A percentile compares a stretch with the other conserved stretches of the same genome.
Evolutionary conservation across 805 yeast genomes (phyloP).

Genomic region (Torulaspora indica): DNA sequence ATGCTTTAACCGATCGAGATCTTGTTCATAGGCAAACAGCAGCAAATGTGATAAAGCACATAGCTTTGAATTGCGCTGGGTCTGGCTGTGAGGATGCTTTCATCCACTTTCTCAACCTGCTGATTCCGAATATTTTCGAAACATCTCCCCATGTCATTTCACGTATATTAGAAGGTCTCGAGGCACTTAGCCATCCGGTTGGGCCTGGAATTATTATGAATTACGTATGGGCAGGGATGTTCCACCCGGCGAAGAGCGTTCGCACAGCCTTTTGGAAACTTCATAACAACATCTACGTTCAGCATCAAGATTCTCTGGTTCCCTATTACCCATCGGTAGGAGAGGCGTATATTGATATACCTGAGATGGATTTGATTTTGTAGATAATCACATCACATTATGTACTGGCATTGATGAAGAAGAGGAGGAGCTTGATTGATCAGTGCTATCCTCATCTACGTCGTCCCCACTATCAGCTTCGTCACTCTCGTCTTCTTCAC

Average conservation of each 20-base stretch:
- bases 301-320: slow-evolving; percentile 66
- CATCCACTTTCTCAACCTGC: slow-evolving; percentile 70
- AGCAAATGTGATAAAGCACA: slow-evolving; percentile 75
- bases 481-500: slow-evolving; percentile 34
- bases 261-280: slow-evolving; percentile 81
- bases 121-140: slow-evolving; percentile 87
- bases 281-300: slow-evolving; percentile 72
- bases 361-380: slow-evolving; percentile 46
- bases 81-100: slow-evolving; percentile 75
- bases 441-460: slow-evolving; percentile 5
- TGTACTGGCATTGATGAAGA: slow-evolving; percentile 5
- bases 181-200: slow-evolving; percentile 60
- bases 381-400: slow-evolving; percentile 5
- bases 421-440: slow-evolving; percentile 5
- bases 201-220: slow-evolving; percentile 74
- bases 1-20: slow-evolving; percentile 86
- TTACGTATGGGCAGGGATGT: slow-evolving; percentile 82
- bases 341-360: slow-evolving; percentile 32
- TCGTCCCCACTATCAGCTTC: slow-evolving; percentile 16
- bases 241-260: slow-evolving; percentile 89
- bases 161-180: slow-evolving; percentile 75
- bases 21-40: slow-evolving; percentile 95
- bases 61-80: slow-evolving; percentile 77
- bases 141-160: slow-evolving; percentile 92
- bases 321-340: slow-evolving; percentile 74